Evolutionary conservation across 306 rosid genomes (phyloP).

Genomic region (Canavalia ensiformis): DNA sequence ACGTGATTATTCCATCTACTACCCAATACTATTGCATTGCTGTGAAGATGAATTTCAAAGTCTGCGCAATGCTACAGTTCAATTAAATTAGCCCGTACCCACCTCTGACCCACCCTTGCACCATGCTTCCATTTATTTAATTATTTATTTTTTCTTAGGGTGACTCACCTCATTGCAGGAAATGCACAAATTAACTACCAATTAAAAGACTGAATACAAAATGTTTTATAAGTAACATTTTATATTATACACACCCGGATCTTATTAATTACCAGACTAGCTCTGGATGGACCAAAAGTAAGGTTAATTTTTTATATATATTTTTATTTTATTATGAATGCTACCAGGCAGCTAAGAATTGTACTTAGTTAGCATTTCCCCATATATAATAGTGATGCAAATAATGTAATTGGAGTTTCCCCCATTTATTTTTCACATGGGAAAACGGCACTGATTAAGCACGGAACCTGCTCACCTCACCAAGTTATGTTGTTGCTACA

Average conservation of each 20-base stretch:
- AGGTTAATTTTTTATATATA: background rate
- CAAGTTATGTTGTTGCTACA: background rate
- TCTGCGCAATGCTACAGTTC: background rate
- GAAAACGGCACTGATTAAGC: constrained; percentile 3
- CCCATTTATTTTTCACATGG: background rate
- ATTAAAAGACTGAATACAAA: too few species aligned
- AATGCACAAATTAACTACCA: too few species aligned
- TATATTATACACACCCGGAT: too few species aligned
- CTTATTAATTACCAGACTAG: too few species aligned
- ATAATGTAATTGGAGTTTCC: constrained; percentile 30
- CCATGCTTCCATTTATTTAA: too few species aligned
- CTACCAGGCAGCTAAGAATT: background rate
- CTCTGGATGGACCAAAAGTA: background rate
- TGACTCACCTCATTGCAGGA: too few species aligned
- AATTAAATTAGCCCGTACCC: background rate
- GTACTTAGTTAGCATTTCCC: background rate
- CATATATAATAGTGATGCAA: background rate
- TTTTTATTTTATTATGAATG: background rate
- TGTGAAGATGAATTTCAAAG: background rate
- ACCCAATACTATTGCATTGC: background rate
- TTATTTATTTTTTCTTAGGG: too few species aligned
- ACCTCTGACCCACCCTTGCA: background rate
- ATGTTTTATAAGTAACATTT: too few species aligned
- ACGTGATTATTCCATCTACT: background rate
- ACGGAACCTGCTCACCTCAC: constrained; percentile 21